A percentile compares a stretch with the other conserved stretches of the same genome.
phyloP scores from a whole-genome alignment of 352 stramenopile species.

The Globisporangium spinosum region DNA sequence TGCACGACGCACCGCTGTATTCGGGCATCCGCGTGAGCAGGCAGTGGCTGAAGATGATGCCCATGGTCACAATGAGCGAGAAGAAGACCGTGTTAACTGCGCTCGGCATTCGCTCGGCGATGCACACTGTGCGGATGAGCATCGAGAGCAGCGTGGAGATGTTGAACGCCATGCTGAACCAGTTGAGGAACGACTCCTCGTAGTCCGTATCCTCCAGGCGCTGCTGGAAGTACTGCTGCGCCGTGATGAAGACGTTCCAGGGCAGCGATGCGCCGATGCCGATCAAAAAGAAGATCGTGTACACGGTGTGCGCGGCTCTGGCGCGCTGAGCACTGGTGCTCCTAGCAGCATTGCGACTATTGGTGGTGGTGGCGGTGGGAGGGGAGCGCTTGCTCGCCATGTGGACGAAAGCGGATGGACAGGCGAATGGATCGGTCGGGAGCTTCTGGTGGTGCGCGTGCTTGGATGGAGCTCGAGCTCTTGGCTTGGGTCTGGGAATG shows the following conservation, averaged over 20 bases:
- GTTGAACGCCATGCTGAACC: constrained; percentile 85
- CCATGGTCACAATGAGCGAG: constrained; percentile 60
- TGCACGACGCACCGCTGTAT: constrained; percentile 41
- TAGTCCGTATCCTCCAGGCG: constrained; percentile 59
- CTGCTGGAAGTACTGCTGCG: constrained; percentile 70
- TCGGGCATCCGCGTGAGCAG: constrained; percentile 69
- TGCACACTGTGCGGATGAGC: constrained; percentile 57
- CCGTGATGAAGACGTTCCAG: constrained; percentile 88
- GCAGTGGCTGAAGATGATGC: constrained; percentile 68
- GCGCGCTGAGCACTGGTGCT: constrained; percentile 12
- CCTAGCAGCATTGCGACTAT: neutral
- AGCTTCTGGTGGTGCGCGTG: neutral
- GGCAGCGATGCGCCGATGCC: constrained; percentile 73
- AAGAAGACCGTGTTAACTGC: constrained; percentile 62
- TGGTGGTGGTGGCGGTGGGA: neutral
- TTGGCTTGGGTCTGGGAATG: neutral
- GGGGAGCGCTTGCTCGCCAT: neutral
- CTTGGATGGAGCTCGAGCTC: neutral
- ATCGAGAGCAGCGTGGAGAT: constrained; percentile 74
- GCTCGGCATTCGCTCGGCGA: constrained; percentile 57
- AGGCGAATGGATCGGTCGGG: neutral
- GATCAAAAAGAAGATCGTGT: constrained; percentile 74
- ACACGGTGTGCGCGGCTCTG: constrained; percentile 41
- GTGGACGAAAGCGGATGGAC: neutral
- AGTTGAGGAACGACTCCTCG: constrained; percentile 81